Conservation (phyloP, 31 red algal species). For the Odonthalia washingtoniensis region DNA sequence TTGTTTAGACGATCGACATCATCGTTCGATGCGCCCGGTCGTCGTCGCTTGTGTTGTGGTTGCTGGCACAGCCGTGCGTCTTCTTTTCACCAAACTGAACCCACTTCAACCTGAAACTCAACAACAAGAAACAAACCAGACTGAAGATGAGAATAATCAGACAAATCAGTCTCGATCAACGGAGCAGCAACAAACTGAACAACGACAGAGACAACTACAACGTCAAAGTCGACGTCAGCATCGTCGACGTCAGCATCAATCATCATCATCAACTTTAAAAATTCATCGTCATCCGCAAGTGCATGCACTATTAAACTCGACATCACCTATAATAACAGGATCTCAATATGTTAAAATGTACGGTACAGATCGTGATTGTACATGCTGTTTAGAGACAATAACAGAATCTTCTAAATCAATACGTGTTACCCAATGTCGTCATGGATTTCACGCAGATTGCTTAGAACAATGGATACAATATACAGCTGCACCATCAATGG, state of each 20-base stretch:
- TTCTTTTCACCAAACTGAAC: background rate
- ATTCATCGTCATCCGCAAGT: conserved; percentile 2
- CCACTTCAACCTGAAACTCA: too few species aligned
- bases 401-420: background rate
- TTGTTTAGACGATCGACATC: too few species aligned
- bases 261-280: background rate
- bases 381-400: conserved; percentile 35
- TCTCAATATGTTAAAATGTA: background rate
- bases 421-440: conserved; percentile 24
- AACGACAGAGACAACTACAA: background rate
- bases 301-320: background rate
- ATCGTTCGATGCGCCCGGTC: background rate
- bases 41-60: background rate
- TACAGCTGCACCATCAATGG: background rate
- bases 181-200: too few species aligned
- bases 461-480: conserved; percentile 37
- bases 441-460: conserved; percentile 30
- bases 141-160: too few species aligned
- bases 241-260: background rate
- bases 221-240: background rate
- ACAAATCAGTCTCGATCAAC: too few species aligned
- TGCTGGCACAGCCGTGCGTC: background rate
- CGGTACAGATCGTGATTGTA: conserved; percentile 12
- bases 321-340: background rate
- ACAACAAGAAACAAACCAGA: too few species aligned